A percentile compares a stretch with the other conserved stretches of the same genome.
phyloP scores from a whole-genome alignment of 2,329 filamentous ascomycete genomes.

The Hypoxylon sp. region DNA sequence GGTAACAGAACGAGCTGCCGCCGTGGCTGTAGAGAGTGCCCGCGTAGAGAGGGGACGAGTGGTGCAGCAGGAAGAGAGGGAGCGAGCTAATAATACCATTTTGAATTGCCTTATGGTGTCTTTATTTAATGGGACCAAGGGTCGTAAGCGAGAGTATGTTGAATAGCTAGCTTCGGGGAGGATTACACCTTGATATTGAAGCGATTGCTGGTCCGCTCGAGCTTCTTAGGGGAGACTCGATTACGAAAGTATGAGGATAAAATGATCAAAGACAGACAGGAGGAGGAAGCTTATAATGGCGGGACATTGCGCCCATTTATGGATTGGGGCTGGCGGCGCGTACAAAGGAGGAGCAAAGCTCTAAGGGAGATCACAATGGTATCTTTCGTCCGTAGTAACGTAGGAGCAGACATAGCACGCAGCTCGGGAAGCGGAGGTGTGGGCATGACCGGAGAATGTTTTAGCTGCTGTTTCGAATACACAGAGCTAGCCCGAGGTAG shows the following conservation, averaged over 20 bases:
- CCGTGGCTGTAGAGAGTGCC: conserved; percentile 48
- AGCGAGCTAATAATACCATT: conserved; percentile 72
- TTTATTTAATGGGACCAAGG: conserved; percentile 24
- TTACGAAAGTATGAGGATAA: conserved; percentile 39
- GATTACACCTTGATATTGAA: conserved; percentile 23
- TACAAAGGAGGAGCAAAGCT: conserved; percentile 29
- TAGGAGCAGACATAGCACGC: conserved; percentile 25
- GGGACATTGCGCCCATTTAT: conserved; percentile 48
- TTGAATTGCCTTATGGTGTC: conserved; percentile 45
- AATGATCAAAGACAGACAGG: conserved; percentile 31
- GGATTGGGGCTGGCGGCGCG: conserved; percentile 31
- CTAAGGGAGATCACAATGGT: conserved; percentile 28
- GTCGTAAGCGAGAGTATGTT: conserved; percentile 18
- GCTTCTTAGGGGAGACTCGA: conserved; percentile 27
- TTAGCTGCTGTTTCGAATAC: conserved; percentile 39
- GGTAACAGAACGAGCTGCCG: conserved; percentile 50
- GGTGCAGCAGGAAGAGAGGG: conserved; percentile 64
- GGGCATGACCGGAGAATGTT: conserved; percentile 43
- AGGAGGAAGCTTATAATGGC: conserved; percentile 24
- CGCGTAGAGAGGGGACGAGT: conserved; percentile 50
- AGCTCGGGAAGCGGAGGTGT: conserved; percentile 41
- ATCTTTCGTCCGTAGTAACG: conserved; percentile 30
- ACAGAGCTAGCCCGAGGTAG: conserved; percentile 37
- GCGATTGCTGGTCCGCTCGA: conserved; percentile 17
- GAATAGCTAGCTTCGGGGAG: conserved; percentile 15